Evolutionary conservation across 2,329 filamentous ascomycete species (phyloP), one percentile per base, ranked within the genome.

Genomic region (Periconia macrospinosa): DNA sequence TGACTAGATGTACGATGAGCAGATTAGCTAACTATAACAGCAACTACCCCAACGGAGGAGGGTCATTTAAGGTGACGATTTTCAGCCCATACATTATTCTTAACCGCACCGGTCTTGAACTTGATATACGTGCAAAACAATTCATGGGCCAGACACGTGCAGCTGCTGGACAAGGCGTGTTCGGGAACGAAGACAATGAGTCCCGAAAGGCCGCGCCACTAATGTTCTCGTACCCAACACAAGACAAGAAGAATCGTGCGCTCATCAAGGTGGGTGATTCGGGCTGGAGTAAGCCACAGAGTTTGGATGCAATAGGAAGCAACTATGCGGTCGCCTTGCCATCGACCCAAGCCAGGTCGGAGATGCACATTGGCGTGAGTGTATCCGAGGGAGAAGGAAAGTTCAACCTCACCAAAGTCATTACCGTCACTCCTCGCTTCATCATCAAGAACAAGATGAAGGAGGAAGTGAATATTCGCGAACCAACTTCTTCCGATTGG

Each of bases 231-330:
- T 99, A 89, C 71, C 85, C 86, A 1, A 91, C 83, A 18, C 90
- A 96, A 60, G 94, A 99, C 67, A 89, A 90, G 63, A 91, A 91
- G 63, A 99, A 99, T 72, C 86, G 94, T 60, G 92, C 91, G 7
- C 78, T 96, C 43, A 79, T 99, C 55, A 95, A 91, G 75, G 85
- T 97, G 41, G 91, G 89, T 6, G 89, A 95, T 50, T 97, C 94
- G 1, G 85, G 87, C 55, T 99, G 94, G 95, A 97, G 94, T 76
- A 96, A 94, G 70, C 91, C 93, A 0, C 93, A 97, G 71, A 97
- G 91, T 81, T 96, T 99, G 65, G 95, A 99, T 69, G 94, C 94
- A 18, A 94, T 99, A 59, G 94, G 94, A 30, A 97, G 93, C 66
- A 92, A 89, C 0, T 88, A 91, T 15, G 92, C 97, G 63, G 90